These are phyloP conservation scores for Helianthus annuus DNA, from an alignment of 129 eudicot species.

Conservation along the genomic window HanXRQr2.0-SUNRISE NC_035449.2:19830881-19831380, in stretches of 20 bases:
- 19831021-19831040: constrained; percentile 35
- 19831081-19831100: background rate
- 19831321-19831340: constrained; percentile 11
- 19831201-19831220: background rate
- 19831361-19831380: constrained; percentile 4
- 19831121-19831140: constrained; percentile 2
- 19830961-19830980: constrained; percentile 46
- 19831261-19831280: background rate
- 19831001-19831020: constrained; percentile 49
- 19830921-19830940: constrained; percentile 10
- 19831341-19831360: constrained; percentile 24
- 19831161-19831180: constrained; percentile 9
- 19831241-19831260: constrained; percentile 20
- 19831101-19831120: constrained; percentile 37
- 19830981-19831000: constrained; percentile 31
- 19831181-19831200: no score
- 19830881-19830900: background rate
- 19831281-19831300: background rate
- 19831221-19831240: constrained; percentile 21
- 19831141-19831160: constrained; percentile 9
- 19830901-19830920: constrained; percentile 16
- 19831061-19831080: constrained; percentile 2
- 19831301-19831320: background rate
- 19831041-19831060: constrained; percentile 42
- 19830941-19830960: background rate